phyloP scores from a whole-genome alignment of 208 protist genomes.

The Novymonas esmeraldas region DNA sequence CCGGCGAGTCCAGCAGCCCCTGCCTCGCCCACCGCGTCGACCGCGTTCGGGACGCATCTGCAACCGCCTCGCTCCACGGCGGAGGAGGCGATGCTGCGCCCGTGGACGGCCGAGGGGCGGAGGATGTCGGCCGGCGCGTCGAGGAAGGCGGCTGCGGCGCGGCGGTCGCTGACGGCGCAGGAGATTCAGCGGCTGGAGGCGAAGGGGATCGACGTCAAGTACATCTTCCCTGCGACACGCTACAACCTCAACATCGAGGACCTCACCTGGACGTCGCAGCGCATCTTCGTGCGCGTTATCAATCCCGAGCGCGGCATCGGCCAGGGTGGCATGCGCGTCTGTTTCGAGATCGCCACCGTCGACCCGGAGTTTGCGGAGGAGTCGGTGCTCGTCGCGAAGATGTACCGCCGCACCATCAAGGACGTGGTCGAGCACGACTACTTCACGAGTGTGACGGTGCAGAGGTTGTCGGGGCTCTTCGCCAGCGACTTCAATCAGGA shows the following conservation, averaged over 20 bases:
- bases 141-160: background rate
- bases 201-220: slow-evolving; percentile 23
- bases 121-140: background rate
- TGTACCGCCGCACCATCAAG: slow-evolving; percentile 65
- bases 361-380: slow-evolving; percentile 46
- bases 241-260: slow-evolving; percentile 53
- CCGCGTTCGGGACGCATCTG: background rate
- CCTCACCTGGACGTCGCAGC: slow-evolving; percentile 34
- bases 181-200: slow-evolving; percentile 13
- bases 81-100: slow-evolving; percentile 8
- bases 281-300: slow-evolving; percentile 47
- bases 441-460: slow-evolving; percentile 66
- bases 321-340: slow-evolving; percentile 77
- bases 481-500: slow-evolving; percentile 56
- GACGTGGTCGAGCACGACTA: slow-evolving; percentile 77
- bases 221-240: slow-evolving; percentile 49
- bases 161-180: slow-evolving; percentile 9
- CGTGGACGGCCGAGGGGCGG: background rate
- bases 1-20: background rate
- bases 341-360: slow-evolving; percentile 69
- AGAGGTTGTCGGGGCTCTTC: slow-evolving; percentile 65
- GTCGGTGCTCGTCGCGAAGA: slow-evolving; percentile 62
- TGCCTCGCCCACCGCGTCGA: background rate
- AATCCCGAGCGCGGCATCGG: slow-evolving; percentile 46
- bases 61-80: background rate